Evolutionary conservation across 176 grass and related monocot genomes (phyloP).

Genomic region (Eremochloa ophiuroides): DNA sequence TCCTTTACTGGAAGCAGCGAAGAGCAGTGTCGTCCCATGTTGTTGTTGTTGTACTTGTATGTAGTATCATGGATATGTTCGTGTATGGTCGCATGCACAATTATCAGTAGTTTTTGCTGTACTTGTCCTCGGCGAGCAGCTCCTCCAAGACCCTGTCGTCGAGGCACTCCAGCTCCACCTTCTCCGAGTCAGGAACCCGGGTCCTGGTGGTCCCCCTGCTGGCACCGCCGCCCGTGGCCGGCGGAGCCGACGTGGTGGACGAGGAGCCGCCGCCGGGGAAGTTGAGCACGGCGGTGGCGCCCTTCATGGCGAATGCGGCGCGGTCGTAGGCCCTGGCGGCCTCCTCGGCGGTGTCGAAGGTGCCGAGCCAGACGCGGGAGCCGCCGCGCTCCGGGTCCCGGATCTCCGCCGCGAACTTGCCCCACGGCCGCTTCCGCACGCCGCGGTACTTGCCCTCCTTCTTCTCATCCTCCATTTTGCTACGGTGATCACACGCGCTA

Average conservation of each 20-base stretch:
- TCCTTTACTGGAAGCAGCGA: too few relatives aligned
- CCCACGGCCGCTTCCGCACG: slow-evolving; percentile 74
- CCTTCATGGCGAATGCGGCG: slow-evolving; percentile 61
- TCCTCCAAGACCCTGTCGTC: slow-evolving; percentile 67
- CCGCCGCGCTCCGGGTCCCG: slow-evolving; percentile 62
- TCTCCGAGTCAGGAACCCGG: slow-evolving; percentile 2
- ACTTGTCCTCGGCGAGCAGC: slow-evolving; percentile 37
- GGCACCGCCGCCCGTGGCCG: slow-evolving; percentile 18
- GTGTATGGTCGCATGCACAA: too few relatives aligned
- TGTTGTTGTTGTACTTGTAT: too few relatives aligned
- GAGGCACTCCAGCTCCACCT: slow-evolving; percentile 68
- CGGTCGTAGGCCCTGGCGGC: slow-evolving; percentile 79
- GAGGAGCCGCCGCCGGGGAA: slow-evolving; percentile 24
- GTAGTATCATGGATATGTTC: too few relatives aligned
- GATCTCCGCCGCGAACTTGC: slow-evolving; percentile 81
- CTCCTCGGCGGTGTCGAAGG: slow-evolving; percentile 77
- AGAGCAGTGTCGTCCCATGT: too few relatives aligned
- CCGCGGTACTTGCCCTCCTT: slow-evolving; percentile 66
- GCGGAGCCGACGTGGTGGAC: background rate
- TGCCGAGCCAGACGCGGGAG: slow-evolving; percentile 71
- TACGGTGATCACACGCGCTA: background rate
- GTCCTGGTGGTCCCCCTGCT: background rate
- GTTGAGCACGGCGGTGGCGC: slow-evolving; percentile 68
- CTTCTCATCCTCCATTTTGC: slow-evolving; percentile 40
- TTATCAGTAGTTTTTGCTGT: slow-evolving; percentile 15